Evolutionary conservation across 768 basidiomycete genomes (phyloP).

Genomic region (Trametes villosa): DNA sequence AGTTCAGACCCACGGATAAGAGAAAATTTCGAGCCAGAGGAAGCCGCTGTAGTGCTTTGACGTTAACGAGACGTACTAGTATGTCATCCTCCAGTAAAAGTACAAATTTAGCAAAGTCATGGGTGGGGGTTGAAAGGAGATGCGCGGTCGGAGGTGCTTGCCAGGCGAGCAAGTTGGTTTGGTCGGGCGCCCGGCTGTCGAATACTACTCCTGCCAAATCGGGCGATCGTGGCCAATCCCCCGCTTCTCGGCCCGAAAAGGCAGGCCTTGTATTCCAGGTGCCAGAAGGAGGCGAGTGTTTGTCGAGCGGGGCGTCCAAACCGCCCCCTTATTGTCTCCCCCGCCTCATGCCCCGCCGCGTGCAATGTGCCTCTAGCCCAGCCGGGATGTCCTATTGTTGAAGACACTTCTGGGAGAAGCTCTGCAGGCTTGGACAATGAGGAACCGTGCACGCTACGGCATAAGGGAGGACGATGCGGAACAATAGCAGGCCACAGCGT

Average conservation of each 20-base stretch:
- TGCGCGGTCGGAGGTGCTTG: no score
- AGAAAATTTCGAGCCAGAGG: no score
- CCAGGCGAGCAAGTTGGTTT: no score
- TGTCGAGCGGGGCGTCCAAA: neutral
- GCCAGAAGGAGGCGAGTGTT: neutral
- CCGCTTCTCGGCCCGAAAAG: neutral
- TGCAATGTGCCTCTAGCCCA: conserved; percentile 1
- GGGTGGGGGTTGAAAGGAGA: no score
- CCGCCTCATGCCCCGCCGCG: conserved; percentile 7
- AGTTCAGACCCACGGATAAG: no score
- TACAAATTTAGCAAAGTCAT: no score
- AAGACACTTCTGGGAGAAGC: neutral
- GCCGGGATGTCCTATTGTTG: conserved; percentile 8
- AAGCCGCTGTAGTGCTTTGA: no score
- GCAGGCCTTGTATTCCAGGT: neutral
- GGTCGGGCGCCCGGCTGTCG: neutral
- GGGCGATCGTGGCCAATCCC: conserved; percentile 2
- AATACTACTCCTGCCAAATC: conserved; percentile 15
- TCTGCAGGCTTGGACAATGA: neutral
- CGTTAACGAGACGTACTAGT: no score
- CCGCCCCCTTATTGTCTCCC: conserved; percentile 5
- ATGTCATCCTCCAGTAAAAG: no score
- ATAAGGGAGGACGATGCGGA: conserved; percentile 1
- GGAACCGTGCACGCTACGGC: neutral
- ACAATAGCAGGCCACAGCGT: conserved; percentile 8